Conservation (phyloP, 1,139 yeast species). For the Geotrichum carabidarum region DNA sequence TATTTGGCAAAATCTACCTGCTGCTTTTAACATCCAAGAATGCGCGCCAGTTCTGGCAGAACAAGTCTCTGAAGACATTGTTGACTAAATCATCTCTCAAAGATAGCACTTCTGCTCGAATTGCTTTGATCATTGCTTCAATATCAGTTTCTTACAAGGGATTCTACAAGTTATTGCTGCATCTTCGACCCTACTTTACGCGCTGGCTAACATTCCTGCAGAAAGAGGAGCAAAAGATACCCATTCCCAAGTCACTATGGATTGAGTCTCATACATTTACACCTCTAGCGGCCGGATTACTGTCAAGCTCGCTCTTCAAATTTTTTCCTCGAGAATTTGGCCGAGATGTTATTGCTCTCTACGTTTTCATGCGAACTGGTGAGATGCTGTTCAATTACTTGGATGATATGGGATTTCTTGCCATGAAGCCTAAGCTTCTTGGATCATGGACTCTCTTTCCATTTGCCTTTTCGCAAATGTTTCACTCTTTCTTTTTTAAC, state of each 20-base stretch:
- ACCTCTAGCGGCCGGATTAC: slow-evolving; percentile 31
- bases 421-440: slow-evolving; percentile 35
- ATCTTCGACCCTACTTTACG: slow-evolving; percentile 16
- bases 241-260: slow-evolving; percentile 18
- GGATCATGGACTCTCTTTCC: slow-evolving; percentile 43
- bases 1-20: slow-evolving; percentile 30
- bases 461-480: slow-evolving; percentile 40
- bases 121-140: slow-evolving; percentile 30
- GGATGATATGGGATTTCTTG: slow-evolving; percentile 36
- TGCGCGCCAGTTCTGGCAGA: slow-evolving; percentile 18
- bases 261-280: slow-evolving; percentile 23
- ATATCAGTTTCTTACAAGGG: slow-evolving; percentile 32
- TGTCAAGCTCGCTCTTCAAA: slow-evolving; percentile 33
- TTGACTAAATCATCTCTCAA: slow-evolving; percentile 10
- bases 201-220: slow-evolving; percentile 7
- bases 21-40: slow-evolving; percentile 26
- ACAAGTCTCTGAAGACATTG: slow-evolving; percentile 13
- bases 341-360: slow-evolving; percentile 35
- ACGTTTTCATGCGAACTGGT: slow-evolving; percentile 35
- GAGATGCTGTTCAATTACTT: slow-evolving; percentile 38
- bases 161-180: slow-evolving; percentile 23
- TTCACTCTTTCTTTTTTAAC: slow-evolving; percentile 36
- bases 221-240: slow-evolving; percentile 14
- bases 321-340: slow-evolving; percentile 30
- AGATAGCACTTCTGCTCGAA: slow-evolving; percentile 21